Percentiles rank a stretch among this genome's conserved stretches.
These are phyloP conservation scores for Mycena vulgaris DNA, from an alignment of 768 basidiomycete species.

Conservation along the genomic window DNA sequence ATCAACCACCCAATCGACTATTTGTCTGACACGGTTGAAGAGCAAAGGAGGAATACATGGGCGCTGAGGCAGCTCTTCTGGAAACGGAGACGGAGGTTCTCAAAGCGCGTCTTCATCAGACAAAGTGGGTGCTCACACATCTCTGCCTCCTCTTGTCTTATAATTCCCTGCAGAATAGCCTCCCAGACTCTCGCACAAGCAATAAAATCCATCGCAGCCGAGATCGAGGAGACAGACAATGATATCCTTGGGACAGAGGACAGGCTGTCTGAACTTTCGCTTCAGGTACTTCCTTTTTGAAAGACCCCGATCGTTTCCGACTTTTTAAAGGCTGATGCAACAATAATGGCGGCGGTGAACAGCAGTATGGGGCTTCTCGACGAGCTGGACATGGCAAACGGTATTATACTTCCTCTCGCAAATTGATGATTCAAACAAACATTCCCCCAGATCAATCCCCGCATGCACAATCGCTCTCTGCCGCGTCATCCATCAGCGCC, in stretches of 20 bases:
- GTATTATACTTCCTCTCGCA: no score
- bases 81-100: constrained; percentile 46
- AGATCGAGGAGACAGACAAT: constrained; percentile 41
- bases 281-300: constrained; percentile 39
- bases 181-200: constrained; percentile 44
- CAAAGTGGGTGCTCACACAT: constrained; percentile 44
- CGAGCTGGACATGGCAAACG: background rate
- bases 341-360: constrained; percentile 1
- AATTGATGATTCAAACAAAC: no score
- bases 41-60: constrained; percentile 41
- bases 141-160: background rate
- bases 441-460: constrained; percentile 5
- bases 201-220: constrained; percentile 42
- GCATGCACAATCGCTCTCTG: background rate
- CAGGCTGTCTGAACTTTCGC: constrained; percentile 47
- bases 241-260: constrained; percentile 42
- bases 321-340: constrained; percentile 7
- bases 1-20: background rate
- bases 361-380: constrained; percentile 14
- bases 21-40: constrained; percentile 33
- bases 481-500: constrained; percentile 3
- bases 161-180: constrained; percentile 39
- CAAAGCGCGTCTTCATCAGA: constrained; percentile 47
- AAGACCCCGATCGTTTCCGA: background rate
- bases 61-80: constrained; percentile 46